Base-by-base conservation (phyloP, 2,329 filamentous ascomycete genomes). In the Colletotrichum endophyticum region DNA sequence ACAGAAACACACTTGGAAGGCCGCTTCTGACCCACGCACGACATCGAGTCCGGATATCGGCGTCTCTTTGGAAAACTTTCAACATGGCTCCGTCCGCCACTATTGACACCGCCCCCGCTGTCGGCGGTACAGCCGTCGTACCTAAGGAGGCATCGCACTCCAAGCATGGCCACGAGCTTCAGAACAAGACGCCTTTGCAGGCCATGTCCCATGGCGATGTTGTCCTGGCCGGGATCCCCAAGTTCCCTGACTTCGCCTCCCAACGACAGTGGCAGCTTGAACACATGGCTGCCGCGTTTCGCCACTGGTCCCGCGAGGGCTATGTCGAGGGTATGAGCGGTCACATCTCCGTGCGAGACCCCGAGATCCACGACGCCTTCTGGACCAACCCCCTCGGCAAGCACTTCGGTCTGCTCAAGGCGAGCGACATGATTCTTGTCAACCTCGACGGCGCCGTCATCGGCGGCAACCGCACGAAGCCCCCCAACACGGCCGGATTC, bases 241-340 rank as follows among this genome's bases (percentile, higher is more conserved):
- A 78, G 8, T 84, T 84, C 77, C 80, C 81, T 30, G 79, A 72
- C 62, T 83, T 80, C 72, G 78, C 75, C 15, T 79, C 78, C 44
- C 80, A 93, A 72, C 90, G 92, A n/a, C 86, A 87, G 79, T 79
- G 78, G 78, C 75, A 91, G 75, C 86, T 93, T 6, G 88, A 91
- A 49, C 92, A 94, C 81, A 92, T 93, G 86, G 91, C 92, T 8
- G 89, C 90, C 5, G 92, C 92, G 6, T 95, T 95, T 84, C 91
- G 93, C 32, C 89, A 94, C 81, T 94, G 94, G 82, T 88, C 92
- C 2, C 89, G 92, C 63, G 89, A 91, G 79, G 92, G 91, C 66
- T 94, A 91, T 83, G 92, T 91, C 1, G 93, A 95, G 83, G 93
- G 93, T 71, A 93, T 94, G 86, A 88, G 88, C 32, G 93, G 93